These are phyloP conservation scores for Cucumis melo DNA, from an alignment of 306 rosid species.

Conservation along the genomic window DNA sequence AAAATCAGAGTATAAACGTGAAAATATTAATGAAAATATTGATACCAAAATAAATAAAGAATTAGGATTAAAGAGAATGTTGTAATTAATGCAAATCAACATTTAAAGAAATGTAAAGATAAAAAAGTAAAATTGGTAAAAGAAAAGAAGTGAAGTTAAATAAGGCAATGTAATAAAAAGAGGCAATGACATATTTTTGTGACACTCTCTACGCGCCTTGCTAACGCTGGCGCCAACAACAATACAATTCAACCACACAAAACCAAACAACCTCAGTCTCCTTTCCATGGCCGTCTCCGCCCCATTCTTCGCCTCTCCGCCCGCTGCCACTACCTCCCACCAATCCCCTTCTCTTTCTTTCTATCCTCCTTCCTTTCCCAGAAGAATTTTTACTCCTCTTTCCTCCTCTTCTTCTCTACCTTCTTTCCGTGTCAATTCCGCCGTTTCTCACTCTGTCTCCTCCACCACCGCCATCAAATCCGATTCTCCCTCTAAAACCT, in stretches of 20 bases:
- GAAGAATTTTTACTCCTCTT: neutral
- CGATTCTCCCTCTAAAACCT: conserved; percentile 30
- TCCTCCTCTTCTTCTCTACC: neutral
- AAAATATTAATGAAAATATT: too few relatives aligned
- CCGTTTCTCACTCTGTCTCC: conserved; percentile 16
- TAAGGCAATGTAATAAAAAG: neutral
- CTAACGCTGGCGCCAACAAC: neutral
- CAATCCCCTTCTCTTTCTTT: neutral
- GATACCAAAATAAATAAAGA: too few relatives aligned
- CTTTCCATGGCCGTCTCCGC: conserved; percentile 5
- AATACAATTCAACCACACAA: neutral
- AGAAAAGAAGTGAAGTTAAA: too few relatives aligned
- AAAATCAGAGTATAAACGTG: too few relatives aligned
- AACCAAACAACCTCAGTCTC: neutral
- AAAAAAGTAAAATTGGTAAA: too few relatives aligned
- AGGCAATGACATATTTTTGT: neutral
- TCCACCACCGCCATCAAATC: conserved; percentile 34
- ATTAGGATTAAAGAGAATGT: too few relatives aligned
- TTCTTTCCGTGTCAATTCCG: neutral
- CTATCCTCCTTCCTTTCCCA: neutral
- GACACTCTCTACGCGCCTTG: neutral
- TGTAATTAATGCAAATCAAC: too few relatives aligned
- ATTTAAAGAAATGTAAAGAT: too few relatives aligned
- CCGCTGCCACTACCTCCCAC: neutral
- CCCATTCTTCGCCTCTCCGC: neutral